Conservation (phyloP, 257 asterid genomes). For the Solanum peruvianum region DNA sequence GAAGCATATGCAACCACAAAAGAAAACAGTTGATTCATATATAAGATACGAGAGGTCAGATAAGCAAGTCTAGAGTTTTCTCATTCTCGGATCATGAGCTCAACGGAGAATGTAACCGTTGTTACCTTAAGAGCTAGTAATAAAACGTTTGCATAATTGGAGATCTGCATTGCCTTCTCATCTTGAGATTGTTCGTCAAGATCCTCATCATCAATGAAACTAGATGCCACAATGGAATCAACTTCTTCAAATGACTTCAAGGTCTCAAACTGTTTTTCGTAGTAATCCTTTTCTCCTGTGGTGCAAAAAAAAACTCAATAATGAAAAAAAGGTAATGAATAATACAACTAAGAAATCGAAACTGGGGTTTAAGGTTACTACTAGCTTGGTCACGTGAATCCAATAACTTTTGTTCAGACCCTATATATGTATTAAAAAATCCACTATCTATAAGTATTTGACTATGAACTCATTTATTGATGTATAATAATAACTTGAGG, state of each 20-base stretch:
- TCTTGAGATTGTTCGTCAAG: conserved; percentile 50
- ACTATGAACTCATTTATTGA: background rate
- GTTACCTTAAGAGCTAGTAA: conserved; percentile 69
- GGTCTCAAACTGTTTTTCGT: conserved; percentile 66
- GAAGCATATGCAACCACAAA: background rate
- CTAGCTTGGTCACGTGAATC: background rate
- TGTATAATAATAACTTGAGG: background rate
- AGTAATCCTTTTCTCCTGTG: conserved; percentile 72
- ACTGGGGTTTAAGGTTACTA: background rate
- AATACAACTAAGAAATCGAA: background rate
- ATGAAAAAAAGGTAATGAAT: background rate
- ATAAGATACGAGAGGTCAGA: background rate
- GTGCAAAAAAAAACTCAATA: background rate
- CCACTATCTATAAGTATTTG: background rate
- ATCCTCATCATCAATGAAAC: conserved; percentile 45
- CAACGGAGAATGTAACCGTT: background rate
- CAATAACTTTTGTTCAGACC: background rate
- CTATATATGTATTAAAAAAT: background rate
- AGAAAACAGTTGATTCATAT: background rate
- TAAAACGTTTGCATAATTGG: conserved; percentile 66
- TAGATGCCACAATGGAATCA: conserved; percentile 37
- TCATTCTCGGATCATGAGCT: background rate
- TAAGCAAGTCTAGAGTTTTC: background rate
- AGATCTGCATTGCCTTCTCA: conserved; percentile 82
- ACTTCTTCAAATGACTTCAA: conserved; percentile 73